These are phyloP conservation scores for Xylaria castorea DNA, from an alignment of 495 filamentous ascomycete genomes.

Conservation along the genomic window DNA sequence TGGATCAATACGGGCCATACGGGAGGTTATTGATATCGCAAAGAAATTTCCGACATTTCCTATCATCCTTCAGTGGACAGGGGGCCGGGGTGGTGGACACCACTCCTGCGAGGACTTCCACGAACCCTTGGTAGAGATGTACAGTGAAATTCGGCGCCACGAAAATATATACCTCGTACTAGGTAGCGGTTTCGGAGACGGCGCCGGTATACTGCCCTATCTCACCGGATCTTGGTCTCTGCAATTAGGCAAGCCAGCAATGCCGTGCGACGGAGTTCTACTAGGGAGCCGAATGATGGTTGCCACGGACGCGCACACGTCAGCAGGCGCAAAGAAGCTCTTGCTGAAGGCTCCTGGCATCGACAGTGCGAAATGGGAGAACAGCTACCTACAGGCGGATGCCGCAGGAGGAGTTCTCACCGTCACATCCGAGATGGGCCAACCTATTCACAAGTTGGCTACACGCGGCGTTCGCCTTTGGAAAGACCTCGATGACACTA, in stretches of 20 bases:
- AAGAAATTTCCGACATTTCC: constrained; percentile 78
- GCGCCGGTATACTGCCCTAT: constrained; percentile 79
- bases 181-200: constrained; percentile 77
- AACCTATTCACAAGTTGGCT: constrained; percentile 86
- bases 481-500: constrained; percentile 86
- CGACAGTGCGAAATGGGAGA: constrained; percentile 81
- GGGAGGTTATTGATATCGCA: constrained; percentile 76
- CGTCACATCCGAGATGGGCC: constrained; percentile 86
- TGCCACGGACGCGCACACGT: constrained; percentile 81
- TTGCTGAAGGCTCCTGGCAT: constrained; percentile 79
- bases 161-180: constrained; percentile 75
- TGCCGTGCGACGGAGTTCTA: constrained; percentile 79
- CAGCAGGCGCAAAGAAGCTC: constrained; percentile 78
- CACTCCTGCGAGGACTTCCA: constrained; percentile 86
- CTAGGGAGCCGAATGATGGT: constrained; percentile 81
- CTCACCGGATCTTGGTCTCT: constrained; percentile 74
- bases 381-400: constrained; percentile 71
- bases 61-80: constrained; percentile 80
- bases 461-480: constrained; percentile 83
- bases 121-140: constrained; percentile 78
- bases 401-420: constrained; percentile 81
- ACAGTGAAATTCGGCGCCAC: constrained; percentile 69
- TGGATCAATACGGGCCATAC: constrained; percentile 75
- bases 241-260: constrained; percentile 72
- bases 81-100: constrained; percentile 79